These are phyloP conservation scores for Fragaria nilgerrensis DNA, from an alignment of 306 rosid genomes.

Conservation along the genomic window DNA sequence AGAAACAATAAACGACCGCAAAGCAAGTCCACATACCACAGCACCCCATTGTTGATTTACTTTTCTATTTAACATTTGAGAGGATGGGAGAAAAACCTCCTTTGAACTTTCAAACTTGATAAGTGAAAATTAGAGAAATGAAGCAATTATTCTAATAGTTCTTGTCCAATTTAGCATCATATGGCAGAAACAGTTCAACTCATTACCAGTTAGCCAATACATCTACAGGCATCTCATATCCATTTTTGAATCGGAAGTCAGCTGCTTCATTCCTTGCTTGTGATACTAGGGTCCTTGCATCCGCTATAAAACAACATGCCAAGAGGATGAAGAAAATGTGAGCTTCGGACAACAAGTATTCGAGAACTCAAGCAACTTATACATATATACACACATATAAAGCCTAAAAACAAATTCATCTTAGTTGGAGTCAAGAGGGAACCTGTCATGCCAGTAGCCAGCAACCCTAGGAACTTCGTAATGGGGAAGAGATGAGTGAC, in stretches of 20 bases:
- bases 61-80: neutral
- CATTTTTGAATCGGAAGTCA: conserved; percentile 87
- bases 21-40: neutral
- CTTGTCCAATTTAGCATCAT: neutral
- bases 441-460: conserved; percentile 99
- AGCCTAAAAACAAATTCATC: neutral
- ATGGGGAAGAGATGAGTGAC: conserved; percentile 90
- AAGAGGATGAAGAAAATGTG: conserved; percentile 23
- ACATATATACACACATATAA: neutral
- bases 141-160: neutral
- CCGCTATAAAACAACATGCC: conserved; percentile 58
- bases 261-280: conserved; percentile 99
- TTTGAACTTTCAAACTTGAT: neutral
- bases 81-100: neutral
- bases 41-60: neutral
- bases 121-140: neutral
- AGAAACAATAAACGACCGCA: neutral
- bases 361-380: neutral
- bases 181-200: neutral
- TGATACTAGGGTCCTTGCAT: conserved; percentile 91
- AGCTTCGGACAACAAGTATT: neutral
- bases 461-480: conserved; percentile 86
- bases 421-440: conserved; percentile 5
- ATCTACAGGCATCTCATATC: conserved; percentile 95
- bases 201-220: conserved; percentile 80